Conservation (phyloP, 2,329 filamentous ascomycete genomes). For the Aspergillus sergii region DNA sequence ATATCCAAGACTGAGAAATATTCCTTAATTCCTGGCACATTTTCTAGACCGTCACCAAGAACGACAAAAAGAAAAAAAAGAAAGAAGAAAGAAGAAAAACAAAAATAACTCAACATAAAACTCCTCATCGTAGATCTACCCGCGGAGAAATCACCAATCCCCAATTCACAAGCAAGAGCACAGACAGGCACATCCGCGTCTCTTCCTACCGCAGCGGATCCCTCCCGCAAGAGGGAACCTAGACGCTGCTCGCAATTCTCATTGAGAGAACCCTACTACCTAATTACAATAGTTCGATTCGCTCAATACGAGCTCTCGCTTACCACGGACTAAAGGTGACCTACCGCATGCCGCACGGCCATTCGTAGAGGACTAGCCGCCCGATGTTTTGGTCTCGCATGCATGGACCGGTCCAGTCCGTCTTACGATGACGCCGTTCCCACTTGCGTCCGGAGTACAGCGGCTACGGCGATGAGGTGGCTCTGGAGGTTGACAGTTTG, state of each 20-base stretch:
- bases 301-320: neutral
- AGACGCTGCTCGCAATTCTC: constrained; percentile 2
- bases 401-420: constrained; percentile 10
- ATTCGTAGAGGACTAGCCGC: neutral
- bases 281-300: too few species aligned
- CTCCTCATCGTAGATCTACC: too few species aligned
- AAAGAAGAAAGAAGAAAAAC: neutral
- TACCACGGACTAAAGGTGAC: too few species aligned
- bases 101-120: too few species aligned
- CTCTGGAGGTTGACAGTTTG: neutral
- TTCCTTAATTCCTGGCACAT: neutral
- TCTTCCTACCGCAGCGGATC: neutral
- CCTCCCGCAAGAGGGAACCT: neutral
- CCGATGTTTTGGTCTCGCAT: neutral
- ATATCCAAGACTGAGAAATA: neutral
- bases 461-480: neutral
- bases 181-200: constrained; percentile 7
- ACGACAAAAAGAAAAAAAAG: neutral
- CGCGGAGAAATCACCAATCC: too few species aligned
- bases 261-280: neutral
- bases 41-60: neutral
- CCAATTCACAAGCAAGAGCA: neutral
- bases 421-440: neutral
- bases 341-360: neutral
- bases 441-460: neutral